Evolutionary conservation across 176 grass and related monocot genomes (phyloP).

Genomic region (Lolium multiflorum): DNA sequence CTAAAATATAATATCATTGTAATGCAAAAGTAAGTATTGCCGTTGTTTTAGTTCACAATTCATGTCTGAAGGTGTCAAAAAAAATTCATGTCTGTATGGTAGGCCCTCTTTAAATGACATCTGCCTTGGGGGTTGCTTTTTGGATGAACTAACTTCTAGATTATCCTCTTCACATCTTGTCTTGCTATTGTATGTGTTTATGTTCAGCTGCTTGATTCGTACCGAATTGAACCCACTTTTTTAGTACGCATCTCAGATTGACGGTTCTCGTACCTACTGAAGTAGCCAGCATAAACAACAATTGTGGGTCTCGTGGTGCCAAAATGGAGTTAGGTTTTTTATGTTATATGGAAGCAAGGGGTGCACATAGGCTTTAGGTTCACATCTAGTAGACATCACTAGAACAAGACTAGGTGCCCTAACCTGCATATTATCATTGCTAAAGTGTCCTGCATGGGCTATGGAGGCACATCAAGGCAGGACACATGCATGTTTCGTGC

Average conservation of each 20-base stretch:
- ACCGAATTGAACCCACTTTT: not conserved
- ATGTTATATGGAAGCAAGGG: not conserved
- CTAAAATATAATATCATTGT: conserved; percentile 2
- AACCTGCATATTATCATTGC: not conserved
- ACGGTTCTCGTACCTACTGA: not conserved
- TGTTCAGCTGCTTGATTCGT: conserved; percentile 31
- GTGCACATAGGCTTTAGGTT: conserved; percentile 3
- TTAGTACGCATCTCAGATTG: not conserved
- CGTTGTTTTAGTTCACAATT: not conserved
- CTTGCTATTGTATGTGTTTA: not conserved
- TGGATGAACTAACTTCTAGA: conserved; percentile 10
- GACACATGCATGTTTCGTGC: conserved; percentile 14
- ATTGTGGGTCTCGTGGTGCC: not conserved
- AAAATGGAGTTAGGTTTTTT: not conserved
- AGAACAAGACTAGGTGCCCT: conserved; percentile 14
- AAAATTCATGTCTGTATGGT: not conserved
- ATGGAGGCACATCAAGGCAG: not conserved
- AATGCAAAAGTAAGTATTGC: not conserved
- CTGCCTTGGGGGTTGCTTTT: conserved; percentile 7
- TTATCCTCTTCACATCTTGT: not conserved
- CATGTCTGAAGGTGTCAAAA: too few relatives aligned
- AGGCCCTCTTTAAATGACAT: not conserved
- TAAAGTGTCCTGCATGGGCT: not conserved
- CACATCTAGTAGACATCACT: not conserved
- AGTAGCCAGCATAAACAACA: conserved; percentile 17